These are phyloP conservation scores for Tremella fuciformis DNA, from an alignment of 768 basidiomycete species.

Conservation along the genomic window DNA sequence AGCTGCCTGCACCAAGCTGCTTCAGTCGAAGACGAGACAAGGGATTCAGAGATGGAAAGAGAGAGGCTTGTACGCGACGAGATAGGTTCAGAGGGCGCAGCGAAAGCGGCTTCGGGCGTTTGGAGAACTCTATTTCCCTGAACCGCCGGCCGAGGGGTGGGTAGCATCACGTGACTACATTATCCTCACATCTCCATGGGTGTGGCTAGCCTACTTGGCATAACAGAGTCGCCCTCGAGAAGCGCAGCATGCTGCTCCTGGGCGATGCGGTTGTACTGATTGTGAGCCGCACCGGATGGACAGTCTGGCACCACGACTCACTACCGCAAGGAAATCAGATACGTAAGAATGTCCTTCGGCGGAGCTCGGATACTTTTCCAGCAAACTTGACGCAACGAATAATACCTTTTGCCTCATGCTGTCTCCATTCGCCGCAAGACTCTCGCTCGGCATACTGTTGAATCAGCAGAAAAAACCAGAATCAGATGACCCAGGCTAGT, in stretches of 20 bases:
- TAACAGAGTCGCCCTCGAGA: conserved; percentile 7
- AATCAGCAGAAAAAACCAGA: conserved; percentile 5
- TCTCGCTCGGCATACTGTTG: conserved; percentile 30
- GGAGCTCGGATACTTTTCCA: conserved; percentile 31
- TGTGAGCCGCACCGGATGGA: conserved; percentile 7
- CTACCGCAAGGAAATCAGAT: conserved; percentile 32
- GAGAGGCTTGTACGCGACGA: no score
- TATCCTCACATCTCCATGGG: no score
- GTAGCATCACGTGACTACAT: no score
- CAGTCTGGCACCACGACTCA: conserved; percentile 13
- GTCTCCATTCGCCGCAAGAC: conserved; percentile 35
- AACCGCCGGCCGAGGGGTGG: no score
- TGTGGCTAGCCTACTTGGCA: conserved; percentile 5
- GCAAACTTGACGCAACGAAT: conserved; percentile 31
- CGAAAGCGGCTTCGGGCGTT: no score
- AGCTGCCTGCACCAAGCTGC: no score
- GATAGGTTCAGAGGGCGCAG: no score
- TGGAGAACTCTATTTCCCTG: no score
- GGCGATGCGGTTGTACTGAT: conserved; percentile 16
- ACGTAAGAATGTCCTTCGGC: conserved; percentile 29
- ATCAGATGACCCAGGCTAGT: no score
- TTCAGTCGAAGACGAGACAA: no score
- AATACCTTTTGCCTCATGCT: conserved; percentile 30
- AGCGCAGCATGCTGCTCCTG: conserved; percentile 17
- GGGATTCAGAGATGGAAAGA: no score